Evolutionary conservation across 768 basidiomycete species (phyloP), one percentile per base, ranked within the genome.

Genomic region (Russula sp.): DNA sequence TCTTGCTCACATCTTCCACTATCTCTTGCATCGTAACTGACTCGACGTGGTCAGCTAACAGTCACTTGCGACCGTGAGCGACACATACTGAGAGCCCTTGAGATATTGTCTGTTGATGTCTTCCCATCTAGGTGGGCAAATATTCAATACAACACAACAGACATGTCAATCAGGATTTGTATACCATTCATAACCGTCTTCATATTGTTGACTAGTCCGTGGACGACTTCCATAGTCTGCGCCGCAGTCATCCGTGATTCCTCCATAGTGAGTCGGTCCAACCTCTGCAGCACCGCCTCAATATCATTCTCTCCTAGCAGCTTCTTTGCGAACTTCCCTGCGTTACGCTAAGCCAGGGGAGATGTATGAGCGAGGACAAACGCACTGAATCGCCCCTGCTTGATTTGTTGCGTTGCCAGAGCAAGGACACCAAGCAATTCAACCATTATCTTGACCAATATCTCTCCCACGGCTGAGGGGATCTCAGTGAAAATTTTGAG

Each of bases 121-220:
- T 18, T 20, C 18, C 58, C 47, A 16, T 50, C 57, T 50, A 4
- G 29, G 6, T 22, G 13, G 9, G 16, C 5, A 46, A n/a, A 29
- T 22, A 29, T 39, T 47, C 14, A 47, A 14, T 7, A 25, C 5
- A 11, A 2, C 6, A 11, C 3, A 9, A 36, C 20, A 9, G 35
- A 38, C 5, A n/a, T 9, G 20, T 36, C 9, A 16, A 16, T n/a
- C 20, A 20, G 13, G 11, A 8, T 2, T 58, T 41, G n/a, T 48
- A 7, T 49, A 39, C 57, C 57, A 8, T 49, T 18, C 46, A 57
- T 48, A 7, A 57, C 46, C 9, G 18, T 8, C 25, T 57, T 57
- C 47, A 58, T 48, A 7, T 58, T 58, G 38, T 58, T 59, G 32
- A 59, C 22, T 9, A 59, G 16, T 29, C 58, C 49, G 5, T n/a